Conservation (phyloP, 164 flowering plant genomes). For the grape (Vitis vinifera) region DNA sequence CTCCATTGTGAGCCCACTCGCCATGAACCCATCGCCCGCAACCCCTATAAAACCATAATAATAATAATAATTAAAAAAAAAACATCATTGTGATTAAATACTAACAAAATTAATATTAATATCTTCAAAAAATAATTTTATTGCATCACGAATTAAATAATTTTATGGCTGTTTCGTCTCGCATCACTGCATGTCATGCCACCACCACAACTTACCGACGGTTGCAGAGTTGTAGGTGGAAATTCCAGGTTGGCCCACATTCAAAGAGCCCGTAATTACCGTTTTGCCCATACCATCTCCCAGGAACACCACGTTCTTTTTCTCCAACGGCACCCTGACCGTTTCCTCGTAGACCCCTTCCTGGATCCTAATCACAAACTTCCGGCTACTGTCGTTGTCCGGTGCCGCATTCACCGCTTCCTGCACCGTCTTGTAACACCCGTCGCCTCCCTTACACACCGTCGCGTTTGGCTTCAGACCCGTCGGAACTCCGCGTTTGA, state of each 20-base stretch:
- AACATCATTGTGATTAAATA: no score
- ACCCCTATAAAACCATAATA: constrained; percentile 36
- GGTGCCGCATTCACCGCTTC: constrained; percentile 80
- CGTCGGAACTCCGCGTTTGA: constrained; percentile 40
- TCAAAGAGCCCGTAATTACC: constrained; percentile 71
- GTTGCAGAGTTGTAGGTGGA: constrained; percentile 79
- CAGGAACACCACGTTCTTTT: constrained; percentile 74
- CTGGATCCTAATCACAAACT: constrained; percentile 67
- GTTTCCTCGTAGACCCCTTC: constrained; percentile 78
- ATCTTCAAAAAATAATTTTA: no score
- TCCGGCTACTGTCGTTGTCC: constrained; percentile 15
- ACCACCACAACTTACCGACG: constrained; percentile 53
- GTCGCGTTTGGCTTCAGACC: constrained; percentile 48
- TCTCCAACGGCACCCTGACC: constrained; percentile 67
- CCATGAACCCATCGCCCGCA: neutral
- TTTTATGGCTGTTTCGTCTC: no score
- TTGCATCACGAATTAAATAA: no score
- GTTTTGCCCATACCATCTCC: constrained; percentile 96
- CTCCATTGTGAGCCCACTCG: no score
- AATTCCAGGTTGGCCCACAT: constrained; percentile 54
- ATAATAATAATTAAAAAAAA: no score
- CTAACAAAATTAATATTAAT: no score
- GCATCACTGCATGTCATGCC: no score
- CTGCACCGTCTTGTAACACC: constrained; percentile 62
- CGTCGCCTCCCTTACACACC: constrained; percentile 55